phyloP scores from a whole-genome alignment of 73 alveolate species.

The Tetrahymena borealis region DNA sequence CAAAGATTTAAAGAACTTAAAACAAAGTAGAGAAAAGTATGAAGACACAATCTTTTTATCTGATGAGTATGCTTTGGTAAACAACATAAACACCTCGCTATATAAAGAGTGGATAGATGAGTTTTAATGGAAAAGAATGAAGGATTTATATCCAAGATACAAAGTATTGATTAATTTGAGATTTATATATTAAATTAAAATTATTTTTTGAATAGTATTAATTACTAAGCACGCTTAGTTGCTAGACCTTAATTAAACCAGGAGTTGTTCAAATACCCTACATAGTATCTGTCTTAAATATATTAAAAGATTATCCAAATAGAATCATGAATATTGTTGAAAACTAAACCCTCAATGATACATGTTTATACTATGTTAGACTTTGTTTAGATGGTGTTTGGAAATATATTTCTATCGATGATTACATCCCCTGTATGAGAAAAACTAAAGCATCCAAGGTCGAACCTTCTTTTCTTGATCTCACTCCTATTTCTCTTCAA shows the following conservation, averaged over 20 bases:
- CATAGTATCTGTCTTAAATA: not conserved
- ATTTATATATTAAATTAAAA: not conserved
- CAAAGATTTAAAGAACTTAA: not conserved
- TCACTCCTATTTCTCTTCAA: not conserved
- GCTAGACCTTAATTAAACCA: not conserved
- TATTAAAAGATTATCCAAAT: not conserved
- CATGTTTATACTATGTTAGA: conserved; percentile 82
- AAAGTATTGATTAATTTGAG: not conserved
- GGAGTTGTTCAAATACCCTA: not conserved
- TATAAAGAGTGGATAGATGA: not conserved
- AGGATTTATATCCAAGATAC: not conserved
- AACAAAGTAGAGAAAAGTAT: not conserved
- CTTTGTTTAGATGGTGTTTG: conserved; percentile 77
- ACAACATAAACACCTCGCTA: not conserved
- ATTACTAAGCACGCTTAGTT: not conserved
- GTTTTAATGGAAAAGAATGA: not conserved
- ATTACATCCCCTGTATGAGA: conserved; percentile 67
- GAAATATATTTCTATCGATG: conserved; percentile 78
- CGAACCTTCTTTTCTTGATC: not conserved
- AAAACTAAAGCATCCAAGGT: not conserved
- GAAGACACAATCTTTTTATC: not conserved
- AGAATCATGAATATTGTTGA: not conserved
- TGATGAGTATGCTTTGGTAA: not conserved
- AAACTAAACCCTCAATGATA: conserved; percentile 55
- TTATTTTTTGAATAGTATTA: not conserved